Evolutionary conservation across 2,329 filamentous ascomycete species (phyloP).

Genomic region (Aureobasidium zeae): DNA sequence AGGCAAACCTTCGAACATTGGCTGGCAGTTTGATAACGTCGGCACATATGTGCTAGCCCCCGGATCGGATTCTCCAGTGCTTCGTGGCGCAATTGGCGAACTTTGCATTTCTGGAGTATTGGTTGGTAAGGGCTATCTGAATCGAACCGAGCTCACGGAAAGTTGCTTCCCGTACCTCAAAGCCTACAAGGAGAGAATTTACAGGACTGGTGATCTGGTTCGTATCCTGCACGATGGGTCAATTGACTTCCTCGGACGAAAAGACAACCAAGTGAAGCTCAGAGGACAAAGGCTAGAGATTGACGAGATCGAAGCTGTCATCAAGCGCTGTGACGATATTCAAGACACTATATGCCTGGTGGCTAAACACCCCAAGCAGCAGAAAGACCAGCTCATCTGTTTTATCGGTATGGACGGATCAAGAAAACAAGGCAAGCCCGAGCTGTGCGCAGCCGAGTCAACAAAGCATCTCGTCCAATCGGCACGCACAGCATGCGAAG

Average conservation of each 20-base stretch:
- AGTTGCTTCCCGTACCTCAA: conserved; percentile 64
- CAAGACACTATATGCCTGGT: conserved; percentile 70
- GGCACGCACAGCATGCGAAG: conserved; percentile 55
- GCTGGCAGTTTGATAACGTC: conserved; percentile 77
- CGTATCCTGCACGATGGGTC: conserved; percentile 69
- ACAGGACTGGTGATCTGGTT: conserved; percentile 83
- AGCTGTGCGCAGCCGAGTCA: conserved; percentile 1
- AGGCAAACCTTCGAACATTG: conserved; percentile 81
- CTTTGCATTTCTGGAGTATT: conserved; percentile 80
- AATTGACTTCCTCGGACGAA: conserved; percentile 79
- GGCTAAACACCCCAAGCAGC: conserved; percentile 57
- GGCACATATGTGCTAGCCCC: conserved; percentile 69
- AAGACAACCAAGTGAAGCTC: conserved; percentile 87
- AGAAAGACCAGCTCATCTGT: conserved; percentile 74
- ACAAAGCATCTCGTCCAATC: conserved; percentile 32
- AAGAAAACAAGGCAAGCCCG: conserved; percentile 15
- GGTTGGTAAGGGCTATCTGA: conserved; percentile 83
- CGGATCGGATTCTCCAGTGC: conserved; percentile 59
- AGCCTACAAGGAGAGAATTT: conserved; percentile 45
- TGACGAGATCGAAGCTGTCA: conserved; percentile 80
- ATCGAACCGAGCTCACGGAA: conserved; percentile 64
- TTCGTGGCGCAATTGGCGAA: conserved; percentile 74
- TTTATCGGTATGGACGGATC: conserved; percentile 46
- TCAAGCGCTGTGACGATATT: conserved; percentile 51
- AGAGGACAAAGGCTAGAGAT: conserved; percentile 83